Evolutionary conservation across 139 green algal genomes (phyloP).

Genomic region (Coelastrella sp.): DNA sequence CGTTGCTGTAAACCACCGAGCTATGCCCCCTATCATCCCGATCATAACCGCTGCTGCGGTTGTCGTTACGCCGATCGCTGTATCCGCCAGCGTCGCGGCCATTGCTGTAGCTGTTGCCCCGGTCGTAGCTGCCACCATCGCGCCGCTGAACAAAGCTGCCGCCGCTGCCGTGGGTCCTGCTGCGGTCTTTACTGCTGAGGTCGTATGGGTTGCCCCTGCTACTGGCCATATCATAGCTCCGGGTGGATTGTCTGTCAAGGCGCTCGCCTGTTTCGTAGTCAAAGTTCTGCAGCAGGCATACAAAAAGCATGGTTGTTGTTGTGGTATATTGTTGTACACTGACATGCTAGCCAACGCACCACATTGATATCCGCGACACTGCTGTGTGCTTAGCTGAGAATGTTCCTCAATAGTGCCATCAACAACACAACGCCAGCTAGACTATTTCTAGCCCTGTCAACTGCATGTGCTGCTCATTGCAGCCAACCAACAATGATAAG

Average conservation of each 20-base stretch:
- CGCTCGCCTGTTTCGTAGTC: slow-evolving; percentile 18
- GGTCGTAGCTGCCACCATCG: neutral
- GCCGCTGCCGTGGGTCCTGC: neutral
- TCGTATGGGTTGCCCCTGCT: slow-evolving; percentile 5
- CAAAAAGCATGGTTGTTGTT: neutral
- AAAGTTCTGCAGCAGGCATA: slow-evolving; percentile 9
- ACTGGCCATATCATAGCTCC: neutral
- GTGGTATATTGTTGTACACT: neutral
- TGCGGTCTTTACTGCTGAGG: neutral
- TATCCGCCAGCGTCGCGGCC: neutral
- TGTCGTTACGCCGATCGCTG: slow-evolving; percentile 3
- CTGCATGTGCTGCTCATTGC: no score
- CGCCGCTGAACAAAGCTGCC: neutral
- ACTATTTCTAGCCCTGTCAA: no score
- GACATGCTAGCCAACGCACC: no score
- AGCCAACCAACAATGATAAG: no score
- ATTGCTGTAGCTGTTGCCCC: neutral
- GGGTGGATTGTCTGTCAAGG: neutral
- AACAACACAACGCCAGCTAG: no score
- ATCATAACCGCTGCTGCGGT: neutral
- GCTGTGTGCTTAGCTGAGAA: no score
- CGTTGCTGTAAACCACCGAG: neutral
- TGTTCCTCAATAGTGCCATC: no score
- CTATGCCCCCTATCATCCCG: neutral
- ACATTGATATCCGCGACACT: no score